Conservation (phyloP, 306 rosid species). For the Cercis canadensis region DNA sequence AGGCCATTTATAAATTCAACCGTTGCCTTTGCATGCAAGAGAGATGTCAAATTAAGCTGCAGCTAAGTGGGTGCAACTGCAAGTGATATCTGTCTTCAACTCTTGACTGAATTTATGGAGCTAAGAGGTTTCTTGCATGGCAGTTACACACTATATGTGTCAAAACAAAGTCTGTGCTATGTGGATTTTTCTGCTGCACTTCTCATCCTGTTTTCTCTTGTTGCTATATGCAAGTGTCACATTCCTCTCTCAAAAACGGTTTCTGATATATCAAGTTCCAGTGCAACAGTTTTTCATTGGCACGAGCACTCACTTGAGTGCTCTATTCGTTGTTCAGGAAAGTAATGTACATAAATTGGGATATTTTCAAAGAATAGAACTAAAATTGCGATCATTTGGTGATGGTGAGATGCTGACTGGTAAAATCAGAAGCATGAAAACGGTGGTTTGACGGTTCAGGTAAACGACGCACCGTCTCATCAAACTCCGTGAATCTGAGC, state of each 20-base stretch:
- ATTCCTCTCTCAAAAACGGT: neutral
- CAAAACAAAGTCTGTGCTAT: neutral
- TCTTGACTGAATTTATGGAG: constrained; percentile 19
- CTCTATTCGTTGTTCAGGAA: too few species aligned
- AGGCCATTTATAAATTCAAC: constrained; percentile 4
- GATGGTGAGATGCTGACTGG: too few species aligned
- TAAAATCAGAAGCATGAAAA: too few species aligned
- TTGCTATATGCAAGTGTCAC: constrained; percentile 17
- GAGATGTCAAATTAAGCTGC: neutral
- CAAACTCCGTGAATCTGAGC: neutral
- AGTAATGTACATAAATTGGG: too few species aligned
- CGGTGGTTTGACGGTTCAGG: too few species aligned
- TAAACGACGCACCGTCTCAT: too few species aligned
- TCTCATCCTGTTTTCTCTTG: neutral
- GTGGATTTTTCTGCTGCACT: neutral
- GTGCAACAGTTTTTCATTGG: too few species aligned
- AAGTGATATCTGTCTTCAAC: neutral
- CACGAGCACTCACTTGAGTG: too few species aligned
- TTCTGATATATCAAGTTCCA: neutral
- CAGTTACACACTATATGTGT: constrained; percentile 5
- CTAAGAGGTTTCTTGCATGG: neutral
- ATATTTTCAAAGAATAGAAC: too few species aligned
- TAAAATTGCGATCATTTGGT: too few species aligned
- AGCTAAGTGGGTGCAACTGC: constrained; percentile 8
- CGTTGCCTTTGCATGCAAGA: neutral